These are phyloP conservation scores for Helotiales sp. DNA, from an alignment of 2,329 filamentous ascomycete genomes.

Conservation along the genomic window DNA sequence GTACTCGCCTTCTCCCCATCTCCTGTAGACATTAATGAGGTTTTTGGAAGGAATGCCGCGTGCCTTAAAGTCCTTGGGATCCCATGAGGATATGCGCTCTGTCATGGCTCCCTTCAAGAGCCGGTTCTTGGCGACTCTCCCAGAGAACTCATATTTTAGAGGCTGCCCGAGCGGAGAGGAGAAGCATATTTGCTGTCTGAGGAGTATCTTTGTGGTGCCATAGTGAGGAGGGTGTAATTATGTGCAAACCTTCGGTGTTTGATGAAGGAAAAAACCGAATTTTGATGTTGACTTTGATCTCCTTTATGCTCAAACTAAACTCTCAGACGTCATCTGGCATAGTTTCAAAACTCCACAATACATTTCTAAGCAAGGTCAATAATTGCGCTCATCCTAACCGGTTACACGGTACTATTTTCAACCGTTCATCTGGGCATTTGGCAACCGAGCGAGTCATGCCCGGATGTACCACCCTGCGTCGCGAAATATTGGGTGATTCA, in stretches of 20 bases:
- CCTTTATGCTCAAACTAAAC: not conserved
- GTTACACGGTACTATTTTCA: not conserved
- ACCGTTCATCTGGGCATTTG: not conserved
- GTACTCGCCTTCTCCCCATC: slow-evolving; percentile 63
- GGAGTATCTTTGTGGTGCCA: slow-evolving; percentile 34
- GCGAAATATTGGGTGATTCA: too few relatives aligned
- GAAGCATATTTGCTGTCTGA: slow-evolving; percentile 37
- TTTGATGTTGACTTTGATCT: too few relatives aligned
- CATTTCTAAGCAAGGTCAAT: not conserved
- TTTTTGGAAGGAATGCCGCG: slow-evolving; percentile 59
- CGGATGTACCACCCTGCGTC: not conserved
- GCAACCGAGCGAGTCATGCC: not conserved
- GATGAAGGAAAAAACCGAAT: not conserved
- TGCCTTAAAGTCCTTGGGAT: slow-evolving; percentile 54
- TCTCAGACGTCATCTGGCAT: not conserved
- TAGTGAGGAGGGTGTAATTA: slow-evolving; percentile 18
- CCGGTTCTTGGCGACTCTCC: slow-evolving; percentile 64
- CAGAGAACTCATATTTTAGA: slow-evolving; percentile 56
- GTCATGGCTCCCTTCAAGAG: slow-evolving; percentile 72
- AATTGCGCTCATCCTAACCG: not conserved
- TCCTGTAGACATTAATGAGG: slow-evolving; percentile 61
- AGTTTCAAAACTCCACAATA: not conserved
- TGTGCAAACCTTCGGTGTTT: too few relatives aligned
- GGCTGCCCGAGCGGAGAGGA: slow-evolving; percentile 51
- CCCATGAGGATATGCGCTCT: slow-evolving; percentile 66